Evolutionary conservation across 805 yeast species (phyloP), one percentile per base, ranked within the genome.

Genomic region (Starmera caribaea): DNA sequence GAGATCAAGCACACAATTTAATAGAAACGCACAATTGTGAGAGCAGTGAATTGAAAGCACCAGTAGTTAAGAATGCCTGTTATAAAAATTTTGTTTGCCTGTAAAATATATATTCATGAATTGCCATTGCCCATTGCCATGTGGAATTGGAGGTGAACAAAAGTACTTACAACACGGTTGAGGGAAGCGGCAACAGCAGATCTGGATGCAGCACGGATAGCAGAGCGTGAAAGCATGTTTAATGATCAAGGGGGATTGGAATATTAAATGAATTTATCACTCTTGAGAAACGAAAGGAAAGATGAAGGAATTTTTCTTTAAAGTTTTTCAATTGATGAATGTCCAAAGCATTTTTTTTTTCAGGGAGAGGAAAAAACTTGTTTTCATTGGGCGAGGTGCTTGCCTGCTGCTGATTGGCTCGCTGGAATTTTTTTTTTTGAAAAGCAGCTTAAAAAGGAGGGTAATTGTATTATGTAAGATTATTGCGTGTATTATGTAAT

Each of bases 161-260:
- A 21, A 21, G 26, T 54, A 69, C 74, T 58, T 65, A 69, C 74
- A 46, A 55, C 57, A 42, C 59, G 55, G 59, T 47, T 51, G 48
- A 53, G 45, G 38, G 57, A 53, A 55, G 70, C 70, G 54, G 73
- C 72, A 62, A 81, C 71, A 61, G 81, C 81, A 61, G 86, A 73
- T 73, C 86, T 82, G 64, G 85, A 75, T 65, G 87, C 87, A 63
- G 85, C 76, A 73, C 89, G 84, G 66, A 81, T 73, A 69, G 79
- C 76, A 67, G 88, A 77, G 76, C 92, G 87, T 63, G 89, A 80
- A 73, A 83, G 81, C 92, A 83, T 82, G 62, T 54, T 68, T 48
- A 38, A 38, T 30, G 36, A 36, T 42, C 35, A 41, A 38, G 37
- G 34, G 35, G 45, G 42, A 36, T 14, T 34, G 43, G 30, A 24